Percentiles rank a stretch among this genome's conserved stretches.
phyloP scores from a whole-genome alignment of 768 basidiomycete genomes.

The Rhizopogon sp. region DNA sequence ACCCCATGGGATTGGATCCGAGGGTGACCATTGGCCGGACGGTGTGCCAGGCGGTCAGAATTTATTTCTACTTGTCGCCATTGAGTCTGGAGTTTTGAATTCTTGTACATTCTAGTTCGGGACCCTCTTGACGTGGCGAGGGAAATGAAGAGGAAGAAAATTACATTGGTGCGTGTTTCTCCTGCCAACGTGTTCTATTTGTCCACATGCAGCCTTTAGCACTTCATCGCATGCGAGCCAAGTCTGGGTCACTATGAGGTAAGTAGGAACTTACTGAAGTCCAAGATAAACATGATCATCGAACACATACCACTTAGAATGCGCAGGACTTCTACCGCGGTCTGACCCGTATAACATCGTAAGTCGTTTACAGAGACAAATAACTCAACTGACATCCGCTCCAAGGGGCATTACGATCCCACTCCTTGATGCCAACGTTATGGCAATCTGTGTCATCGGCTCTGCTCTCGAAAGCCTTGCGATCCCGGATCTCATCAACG shows the following conservation, averaged over 20 bases:
- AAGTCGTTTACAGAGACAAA: not conserved
- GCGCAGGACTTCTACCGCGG: constrained; percentile 2
- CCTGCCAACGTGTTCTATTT: constrained; percentile 1
- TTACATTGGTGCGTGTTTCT: constrained; percentile 38
- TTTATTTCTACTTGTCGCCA: not conserved
- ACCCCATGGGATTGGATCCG: constrained; percentile 41
- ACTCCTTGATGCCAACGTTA: not conserved
- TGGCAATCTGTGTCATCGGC: constrained; percentile 1
- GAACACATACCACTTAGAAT: not conserved
- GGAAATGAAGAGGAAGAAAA: constrained; percentile 47
- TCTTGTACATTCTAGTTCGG: constrained; percentile 8
- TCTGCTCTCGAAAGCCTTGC: not conserved
- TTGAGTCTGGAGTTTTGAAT: not conserved
- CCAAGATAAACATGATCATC: not conserved
- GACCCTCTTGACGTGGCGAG: constrained; percentile 26
- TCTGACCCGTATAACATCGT: constrained; percentile 1
- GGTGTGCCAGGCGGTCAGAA: constrained; percentile 15
- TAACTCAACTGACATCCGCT: not conserved
- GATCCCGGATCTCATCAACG: not conserved
- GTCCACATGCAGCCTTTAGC: constrained; percentile 25
- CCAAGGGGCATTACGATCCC: not conserved
- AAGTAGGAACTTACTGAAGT: not conserved
- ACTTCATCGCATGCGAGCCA: constrained; percentile 54
- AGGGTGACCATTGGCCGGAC: constrained; percentile 33
- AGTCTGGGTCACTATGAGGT: not conserved